Conservation (phyloP, 2,329 filamentous ascomycete genomes). For the Leptographium galeiforme region DNA sequence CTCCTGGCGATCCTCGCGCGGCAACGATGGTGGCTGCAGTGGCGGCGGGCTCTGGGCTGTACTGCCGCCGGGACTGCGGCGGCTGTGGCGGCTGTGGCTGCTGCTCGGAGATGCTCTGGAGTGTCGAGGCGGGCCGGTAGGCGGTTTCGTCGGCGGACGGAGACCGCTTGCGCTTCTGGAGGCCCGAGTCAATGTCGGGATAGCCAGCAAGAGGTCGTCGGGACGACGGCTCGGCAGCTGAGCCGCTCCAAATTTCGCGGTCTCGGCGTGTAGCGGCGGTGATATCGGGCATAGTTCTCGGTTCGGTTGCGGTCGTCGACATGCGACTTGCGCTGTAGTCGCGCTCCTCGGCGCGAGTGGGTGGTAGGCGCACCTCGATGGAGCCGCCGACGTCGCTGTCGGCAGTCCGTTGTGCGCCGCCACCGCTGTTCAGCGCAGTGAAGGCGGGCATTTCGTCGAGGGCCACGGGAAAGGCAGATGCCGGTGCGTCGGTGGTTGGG, state of each 20-base stretch:
- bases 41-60: background rate
- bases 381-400: conserved; percentile 1
- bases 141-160: conserved; percentile 39
- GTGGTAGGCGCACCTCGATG: conserved; percentile 14
- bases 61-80: background rate
- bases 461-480: background rate
- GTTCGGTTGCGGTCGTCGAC: conserved; percentile 11
- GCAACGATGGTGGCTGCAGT: background rate
- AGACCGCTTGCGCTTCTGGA: conserved; percentile 59
- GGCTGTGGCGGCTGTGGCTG: conserved; percentile 2
- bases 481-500: too few relatives aligned
- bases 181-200: conserved; percentile 34
- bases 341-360: conserved; percentile 20
- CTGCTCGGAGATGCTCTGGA: background rate
- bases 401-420: conserved; percentile 24
- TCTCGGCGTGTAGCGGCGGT: conserved; percentile 16
- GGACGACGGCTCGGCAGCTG: conserved; percentile 26
- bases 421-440: conserved; percentile 33
- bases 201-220: conserved; percentile 25
- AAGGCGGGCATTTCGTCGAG: conserved; percentile 34
- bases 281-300: conserved; percentile 15
- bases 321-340: conserved; percentile 8
- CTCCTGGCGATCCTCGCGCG: background rate
- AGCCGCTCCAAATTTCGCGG: conserved; percentile 27
- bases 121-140: conserved; percentile 4